Base-by-base conservation (phyloP, 805 yeast species). In the Metschnikowia lochheadii region DNA sequence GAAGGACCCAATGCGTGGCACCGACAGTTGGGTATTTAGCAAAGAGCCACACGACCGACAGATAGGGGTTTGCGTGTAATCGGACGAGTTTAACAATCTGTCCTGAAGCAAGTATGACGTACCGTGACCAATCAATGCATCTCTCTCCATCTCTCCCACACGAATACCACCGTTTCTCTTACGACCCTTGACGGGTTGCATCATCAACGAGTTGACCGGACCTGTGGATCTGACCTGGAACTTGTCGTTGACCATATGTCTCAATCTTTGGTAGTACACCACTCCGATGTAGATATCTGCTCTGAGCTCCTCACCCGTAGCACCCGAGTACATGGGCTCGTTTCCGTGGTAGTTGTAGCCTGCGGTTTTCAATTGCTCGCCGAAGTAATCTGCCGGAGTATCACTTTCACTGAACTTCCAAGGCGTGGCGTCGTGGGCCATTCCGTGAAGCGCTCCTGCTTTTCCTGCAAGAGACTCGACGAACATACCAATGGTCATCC, bases 401-500 rank as follows among this genome's bases (percentile, higher is more conserved):
- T 92, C 96, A 53, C 78, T 72, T 72, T 94, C 99, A 62, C 81
- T 81, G 69, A 92, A 94, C 58, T 80, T 84, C 96, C 97, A 94
- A 43, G 99, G 99, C 0, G 99, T 92, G 40, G 96, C 83, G 65
- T 94, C 98, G 63, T 92, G 98, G 1, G 98, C 95, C 65, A 91
- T 85, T 63, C 99, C 99, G 60, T 94, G 99, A 62, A 94, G 74
- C 6, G 97, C 96, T 68, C 99, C 99, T 5, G 98, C 94, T 70
- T 94, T 94, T 65, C 99, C 99, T n/a, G 99, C 98, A 50, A 94
- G 72, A 48, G 96, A 87, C 72, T 94, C 99, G 44, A 94, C 97
- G 72, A 94, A 94, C 98, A 94, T 94, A 76, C 99, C 99, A 70
- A 94, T 92, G 11, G 99, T 94, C 99, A 94, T 94, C 78, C 99